Percentiles rank a stretch among this genome's conserved stretches.
Evolutionary conservation across 768 basidiomycete genomes (phyloP).

Genomic region (Mrakia frigida): DNA sequence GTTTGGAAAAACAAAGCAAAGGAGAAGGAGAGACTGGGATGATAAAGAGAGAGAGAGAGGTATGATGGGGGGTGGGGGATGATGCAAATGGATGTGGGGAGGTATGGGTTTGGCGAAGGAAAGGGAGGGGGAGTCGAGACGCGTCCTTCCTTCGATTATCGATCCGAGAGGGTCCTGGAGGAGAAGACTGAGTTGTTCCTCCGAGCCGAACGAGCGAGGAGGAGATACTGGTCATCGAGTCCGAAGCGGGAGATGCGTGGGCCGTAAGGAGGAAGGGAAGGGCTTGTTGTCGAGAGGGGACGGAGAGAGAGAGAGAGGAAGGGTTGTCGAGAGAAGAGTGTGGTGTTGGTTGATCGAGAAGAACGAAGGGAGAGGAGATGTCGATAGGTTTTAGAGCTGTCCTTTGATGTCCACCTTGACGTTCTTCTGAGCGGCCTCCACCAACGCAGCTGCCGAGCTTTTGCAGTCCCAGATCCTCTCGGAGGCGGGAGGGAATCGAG

Average conservation of each 20-base stretch:
- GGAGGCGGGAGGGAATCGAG: constrained; percentile 49
- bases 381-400: constrained; percentile 58
- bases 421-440: constrained; percentile 67
- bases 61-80: too few species aligned
- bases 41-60: too few species aligned
- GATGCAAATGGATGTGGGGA: background rate
- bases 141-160: too few species aligned
- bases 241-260: too few species aligned
- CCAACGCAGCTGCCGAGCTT: constrained; percentile 46
- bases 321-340: background rate
- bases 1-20: too few species aligned
- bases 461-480: constrained; percentile 53
- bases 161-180: too few species aligned
- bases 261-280: too few species aligned
- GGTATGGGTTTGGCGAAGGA: background rate
- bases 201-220: too few species aligned
- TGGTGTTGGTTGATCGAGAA: background rate
- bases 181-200: too few species aligned
- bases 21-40: too few species aligned
- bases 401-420: constrained; percentile 85
- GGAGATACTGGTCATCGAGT: too few species aligned
- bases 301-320: background rate
- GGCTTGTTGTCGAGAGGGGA: too few species aligned
- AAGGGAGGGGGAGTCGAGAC: background rate
- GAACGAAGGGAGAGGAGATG: background rate